phyloP scores from a whole-genome alignment of 2,329 filamentous ascomycete species.

The Sphaceloma murrayae region DNA sequence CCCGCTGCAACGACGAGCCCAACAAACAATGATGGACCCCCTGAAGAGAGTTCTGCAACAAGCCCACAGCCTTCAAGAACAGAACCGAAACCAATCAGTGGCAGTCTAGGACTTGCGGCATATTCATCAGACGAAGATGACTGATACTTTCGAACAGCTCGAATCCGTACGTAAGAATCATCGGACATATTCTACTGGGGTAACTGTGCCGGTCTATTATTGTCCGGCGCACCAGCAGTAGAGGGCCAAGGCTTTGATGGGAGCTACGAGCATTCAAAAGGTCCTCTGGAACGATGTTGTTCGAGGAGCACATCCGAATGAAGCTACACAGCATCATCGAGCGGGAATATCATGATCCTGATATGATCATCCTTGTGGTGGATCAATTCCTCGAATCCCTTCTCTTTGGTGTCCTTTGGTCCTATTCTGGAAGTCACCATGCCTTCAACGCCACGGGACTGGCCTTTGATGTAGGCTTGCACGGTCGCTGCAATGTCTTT shows the following conservation, averaged over 20 bases:
- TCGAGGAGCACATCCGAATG: no score
- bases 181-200: no score
- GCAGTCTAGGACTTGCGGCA: slow-evolving; percentile 31
- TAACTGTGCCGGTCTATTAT: no score
- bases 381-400: slow-evolving; percentile 13
- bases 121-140: slow-evolving; percentile 38
- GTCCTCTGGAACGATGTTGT: no score
- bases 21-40: no score
- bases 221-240: no score
- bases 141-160: slow-evolving; percentile 20
- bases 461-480: slow-evolving; percentile 12
- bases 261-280: no score
- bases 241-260: no score
- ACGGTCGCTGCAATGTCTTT: slow-evolving; percentile 19
- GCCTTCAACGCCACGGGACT: slow-evolving; percentile 11
- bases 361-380: slow-evolving; percentile 49
- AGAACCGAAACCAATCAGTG: neutral
- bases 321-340: neutral
- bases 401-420: neutral
- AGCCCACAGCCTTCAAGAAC: neutral
- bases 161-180: neutral
- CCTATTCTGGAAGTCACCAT: slow-evolving; percentile 5
- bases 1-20: no score
- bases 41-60: no score
- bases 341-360: slow-evolving; percentile 43